Conservation (phyloP, 2,329 filamentous ascomycete genomes). For the Lachnellula hyalina region DNA sequence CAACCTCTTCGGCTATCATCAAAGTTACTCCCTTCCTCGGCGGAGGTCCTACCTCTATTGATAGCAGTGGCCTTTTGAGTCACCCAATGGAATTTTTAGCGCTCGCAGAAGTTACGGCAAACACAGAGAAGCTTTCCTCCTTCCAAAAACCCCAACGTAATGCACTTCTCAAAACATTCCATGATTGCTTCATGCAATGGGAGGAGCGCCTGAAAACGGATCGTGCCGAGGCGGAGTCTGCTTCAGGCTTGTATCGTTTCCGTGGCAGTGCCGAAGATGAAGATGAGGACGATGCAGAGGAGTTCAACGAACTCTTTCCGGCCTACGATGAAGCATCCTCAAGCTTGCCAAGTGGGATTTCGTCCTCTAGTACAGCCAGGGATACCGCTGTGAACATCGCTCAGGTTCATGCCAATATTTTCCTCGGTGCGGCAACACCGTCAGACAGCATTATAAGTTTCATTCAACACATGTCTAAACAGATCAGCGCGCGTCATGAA, state of each 20-base stretch:
- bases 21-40: constrained; percentile 51
- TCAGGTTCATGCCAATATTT: constrained; percentile 48
- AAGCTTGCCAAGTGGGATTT: constrained; percentile 13
- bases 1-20: constrained; percentile 32
- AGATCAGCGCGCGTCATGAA: constrained; percentile 21
- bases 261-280: constrained; percentile 71
- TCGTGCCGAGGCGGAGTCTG: constrained; percentile 66
- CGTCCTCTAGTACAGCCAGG: constrained; percentile 15
- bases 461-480: constrained; percentile 25
- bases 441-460: constrained; percentile 23
- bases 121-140: constrained; percentile 43
- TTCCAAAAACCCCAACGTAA: constrained; percentile 41
- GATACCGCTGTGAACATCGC: constrained; percentile 51
- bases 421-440: constrained; percentile 18
- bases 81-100: constrained; percentile 45
- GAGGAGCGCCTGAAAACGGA: constrained; percentile 70
- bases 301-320: constrained; percentile 79
- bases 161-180: constrained; percentile 60
- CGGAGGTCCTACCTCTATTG: constrained; percentile 27
- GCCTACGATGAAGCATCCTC: constrained; percentile 52
- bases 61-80: constrained; percentile 11
- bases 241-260: constrained; percentile 77
- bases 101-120: constrained; percentile 40
- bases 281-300: constrained; percentile 66
- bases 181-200: constrained; percentile 75